These are phyloP conservation scores for Suhomyces vadensis DNA, from an alignment of 805 yeast genomes.

Conservation along the genomic window DNA sequence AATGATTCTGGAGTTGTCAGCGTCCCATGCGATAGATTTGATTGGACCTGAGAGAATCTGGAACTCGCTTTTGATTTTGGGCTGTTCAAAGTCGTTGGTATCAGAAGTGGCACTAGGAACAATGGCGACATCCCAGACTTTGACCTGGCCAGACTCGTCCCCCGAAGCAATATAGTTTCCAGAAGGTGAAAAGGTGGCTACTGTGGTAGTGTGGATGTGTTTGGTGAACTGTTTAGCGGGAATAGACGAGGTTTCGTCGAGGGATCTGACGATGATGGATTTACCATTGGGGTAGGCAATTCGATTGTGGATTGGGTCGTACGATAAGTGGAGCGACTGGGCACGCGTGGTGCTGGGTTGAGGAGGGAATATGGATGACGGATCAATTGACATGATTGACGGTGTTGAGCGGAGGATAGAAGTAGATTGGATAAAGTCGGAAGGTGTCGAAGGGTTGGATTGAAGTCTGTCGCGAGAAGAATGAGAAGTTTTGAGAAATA, in stretches of 20 bases:
- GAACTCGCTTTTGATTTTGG: conserved; percentile 74
- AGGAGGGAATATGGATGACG: conserved; percentile 56
- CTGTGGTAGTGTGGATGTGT: conserved; percentile 73
- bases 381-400: conserved; percentile 30
- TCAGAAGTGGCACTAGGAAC: conserved; percentile 32
- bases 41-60: conserved; percentile 79
- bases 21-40: conserved; percentile 88
- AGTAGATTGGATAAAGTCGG: background rate
- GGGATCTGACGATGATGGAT: conserved; percentile 69
- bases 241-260: conserved; percentile 48
- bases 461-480: too few species aligned
- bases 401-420: background rate
- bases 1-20: conserved; percentile 78
- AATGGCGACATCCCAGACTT: conserved; percentile 70
- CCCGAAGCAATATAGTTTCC: conserved; percentile 92
- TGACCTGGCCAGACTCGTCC: conserved; percentile 85
- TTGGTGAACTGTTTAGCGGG: conserved; percentile 63
- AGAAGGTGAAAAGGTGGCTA: conserved; percentile 83
- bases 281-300: conserved; percentile 83
- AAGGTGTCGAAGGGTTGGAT: background rate
- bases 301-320: conserved; percentile 66
- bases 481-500: too few species aligned
- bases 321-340: conserved; percentile 68
- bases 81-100: conserved; percentile 40
- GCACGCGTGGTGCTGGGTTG: conserved; percentile 78